Base-by-base conservation (phyloP, 169 alveolate species). In the Eimeria acervulina region DNA sequence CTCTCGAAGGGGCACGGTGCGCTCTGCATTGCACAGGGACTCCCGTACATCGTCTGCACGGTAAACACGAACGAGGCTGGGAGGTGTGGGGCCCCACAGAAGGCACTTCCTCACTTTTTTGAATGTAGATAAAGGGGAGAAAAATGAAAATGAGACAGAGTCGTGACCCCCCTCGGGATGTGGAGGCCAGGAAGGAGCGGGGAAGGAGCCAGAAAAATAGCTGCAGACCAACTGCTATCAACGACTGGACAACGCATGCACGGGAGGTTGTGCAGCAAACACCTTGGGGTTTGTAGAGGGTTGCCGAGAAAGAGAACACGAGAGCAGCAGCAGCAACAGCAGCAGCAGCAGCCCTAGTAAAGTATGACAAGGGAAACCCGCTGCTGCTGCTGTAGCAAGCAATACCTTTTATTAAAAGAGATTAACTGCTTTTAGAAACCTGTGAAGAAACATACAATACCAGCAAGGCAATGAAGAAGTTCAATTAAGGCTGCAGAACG, bases 81-180 rank as follows among this genome's bases (percentile, higher is more conserved):
- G 1, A 63, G 78, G 26, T 68, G 78, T 68, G 78, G 78, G 78
- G 78, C 78, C 78, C 78, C 78, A 68, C 78, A 68, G 78, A 63
- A 4, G 31, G 10, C 33, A 68, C 44, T 5, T 8, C 21, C 31
- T 31, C 38, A 26, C 2, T n/a, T n/a, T 12, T n/a, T 63, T 63
- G 74, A 7, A 31, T 15, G 78, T 19, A 31, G 26, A 12, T 28
- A 31, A 68, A 12, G 44, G 38, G 38, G 38, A 23, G 31, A 68
- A 31, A 8, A 6, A 31, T 4, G 28, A 7, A 31, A 31, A 23
- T 2, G 26, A 68, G 44, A 28, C n/a, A 31, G 17, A 68, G 44
- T 13, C 10, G 44, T 10, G 2, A 44, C 74, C 38, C 33, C 38
- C 74, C 17, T 7, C 74, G 78, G 1, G 21, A 42, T 8, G 44